Evolutionary conservation across 495 filamentous ascomycete genomes (phyloP).

Genomic region (Penicillium dipodomyicola): DNA sequence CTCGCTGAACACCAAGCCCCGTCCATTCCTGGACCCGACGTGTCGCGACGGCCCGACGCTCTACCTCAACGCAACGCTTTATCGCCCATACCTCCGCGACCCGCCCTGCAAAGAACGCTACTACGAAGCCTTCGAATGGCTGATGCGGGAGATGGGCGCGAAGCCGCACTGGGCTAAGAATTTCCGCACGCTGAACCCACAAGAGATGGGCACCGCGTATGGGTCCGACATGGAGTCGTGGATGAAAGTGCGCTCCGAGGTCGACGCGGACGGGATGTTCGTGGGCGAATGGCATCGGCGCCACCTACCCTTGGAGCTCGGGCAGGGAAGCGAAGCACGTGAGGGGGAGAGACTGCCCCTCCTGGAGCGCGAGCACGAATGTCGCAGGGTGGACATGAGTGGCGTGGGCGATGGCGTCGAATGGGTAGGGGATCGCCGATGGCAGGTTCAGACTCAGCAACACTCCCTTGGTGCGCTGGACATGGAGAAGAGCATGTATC

Average conservation of each 20-base stretch:
- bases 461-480: background rate
- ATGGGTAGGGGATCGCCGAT: conserved; percentile 53
- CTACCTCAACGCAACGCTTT: conserved; percentile 94
- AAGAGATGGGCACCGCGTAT: conserved; percentile 48
- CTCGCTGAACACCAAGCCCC: conserved; percentile 50
- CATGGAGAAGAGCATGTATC: conserved; percentile 21
- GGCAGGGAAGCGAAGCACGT: conserved; percentile 8
- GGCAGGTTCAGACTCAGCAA: conserved; percentile 16
- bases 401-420: conserved; percentile 51
- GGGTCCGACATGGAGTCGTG: conserved; percentile 60
- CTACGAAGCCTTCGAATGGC: conserved; percentile 91
- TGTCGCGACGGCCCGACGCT: conserved; percentile 69
- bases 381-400: conserved; percentile 26
- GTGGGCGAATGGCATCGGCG: conserved; percentile 83
- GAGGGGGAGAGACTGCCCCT: conserved; percentile 34
- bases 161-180: conserved; percentile 98
- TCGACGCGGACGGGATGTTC: conserved; percentile 92
- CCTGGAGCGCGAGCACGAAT: conserved; percentile 44
- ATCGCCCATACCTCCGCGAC: conserved; percentile 80
- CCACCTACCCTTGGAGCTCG: conserved; percentile 52
- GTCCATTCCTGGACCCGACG: conserved; percentile 79
- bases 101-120: conserved; percentile 76
- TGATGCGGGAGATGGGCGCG: conserved; percentile 91
- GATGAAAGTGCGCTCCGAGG: conserved; percentile 63
- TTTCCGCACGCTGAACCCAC: conserved; percentile 57